Conservation (phyloP, 2,329 filamentous ascomycete species). For the Cytospora mali region DNA sequence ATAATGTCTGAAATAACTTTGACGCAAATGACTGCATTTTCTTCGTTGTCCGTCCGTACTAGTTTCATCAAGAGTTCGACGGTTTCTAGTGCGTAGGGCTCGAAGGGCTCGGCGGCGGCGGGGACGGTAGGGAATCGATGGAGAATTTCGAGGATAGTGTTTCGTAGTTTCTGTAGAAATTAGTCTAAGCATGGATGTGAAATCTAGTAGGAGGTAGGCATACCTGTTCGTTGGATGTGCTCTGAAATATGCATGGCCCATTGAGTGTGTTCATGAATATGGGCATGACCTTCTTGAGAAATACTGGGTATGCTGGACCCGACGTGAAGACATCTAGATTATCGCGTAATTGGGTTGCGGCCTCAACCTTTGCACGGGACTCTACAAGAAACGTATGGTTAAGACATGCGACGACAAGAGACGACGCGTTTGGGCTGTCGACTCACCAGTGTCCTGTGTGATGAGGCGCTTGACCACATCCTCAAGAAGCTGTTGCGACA, state of each 20-base stretch:
- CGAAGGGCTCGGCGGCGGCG: constrained; percentile 77
- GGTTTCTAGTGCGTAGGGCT: constrained; percentile 84
- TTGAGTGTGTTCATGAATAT: constrained; percentile 84
- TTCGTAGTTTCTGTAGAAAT: constrained; percentile 73
- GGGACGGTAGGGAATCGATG: constrained; percentile 76
- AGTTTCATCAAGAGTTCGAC: constrained; percentile 89
- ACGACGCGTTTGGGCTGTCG: neutral
- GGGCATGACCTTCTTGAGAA: constrained; percentile 86
- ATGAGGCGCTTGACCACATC: constrained; percentile 64
- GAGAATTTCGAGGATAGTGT: constrained; percentile 91
- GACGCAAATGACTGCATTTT: constrained; percentile 97
- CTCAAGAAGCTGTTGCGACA: constrained; percentile 64
- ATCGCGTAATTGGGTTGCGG: constrained; percentile 86
- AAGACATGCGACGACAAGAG: constrained; percentile 21
- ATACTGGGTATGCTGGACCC: constrained; percentile 74
- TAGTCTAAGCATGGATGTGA: constrained; percentile 30
- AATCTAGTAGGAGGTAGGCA: constrained; percentile 33
- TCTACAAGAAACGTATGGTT: constrained; percentile 54
- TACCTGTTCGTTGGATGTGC: constrained; percentile 86
- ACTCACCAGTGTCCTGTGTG: constrained; percentile 57
- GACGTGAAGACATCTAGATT: constrained; percentile 86
- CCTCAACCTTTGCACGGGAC: constrained; percentile 76
- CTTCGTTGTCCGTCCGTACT: constrained; percentile 92
- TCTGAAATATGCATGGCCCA: constrained; percentile 87
- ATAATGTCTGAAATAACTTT: constrained; percentile 98